These are phyloP conservation scores for Bjerkandera adusta DNA, from an alignment of 1,284 basidiomycete genomes.

Conservation along the genomic window DNA sequence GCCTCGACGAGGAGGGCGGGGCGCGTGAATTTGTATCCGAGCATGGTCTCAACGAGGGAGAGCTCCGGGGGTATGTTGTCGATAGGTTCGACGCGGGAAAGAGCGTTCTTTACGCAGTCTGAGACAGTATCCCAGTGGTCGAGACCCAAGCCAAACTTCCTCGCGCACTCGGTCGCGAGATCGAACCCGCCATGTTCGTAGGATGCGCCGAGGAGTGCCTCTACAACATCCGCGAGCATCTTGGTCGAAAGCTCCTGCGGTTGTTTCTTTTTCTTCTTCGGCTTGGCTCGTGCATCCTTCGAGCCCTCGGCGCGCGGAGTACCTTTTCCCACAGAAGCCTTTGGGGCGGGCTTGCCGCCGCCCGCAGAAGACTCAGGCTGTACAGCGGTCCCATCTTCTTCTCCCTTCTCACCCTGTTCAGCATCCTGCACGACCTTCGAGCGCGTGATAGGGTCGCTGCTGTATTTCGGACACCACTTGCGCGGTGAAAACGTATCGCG, in stretches of 20 bases:
- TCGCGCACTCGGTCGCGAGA: conserved; percentile 54
- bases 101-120: conserved; percentile 42
- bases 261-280: conserved; percentile 32
- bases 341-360: conserved; percentile 3
- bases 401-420: too few relatives aligned
- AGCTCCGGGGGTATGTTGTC: conserved; percentile 48
- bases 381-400: too few relatives aligned
- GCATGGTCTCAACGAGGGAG: conserved; percentile 58
- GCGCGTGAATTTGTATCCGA: conserved; percentile 68
- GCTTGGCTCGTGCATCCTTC: too few relatives aligned
- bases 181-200: conserved; percentile 68
- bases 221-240: conserved; percentile 73
- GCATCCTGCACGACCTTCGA: too few relatives aligned
- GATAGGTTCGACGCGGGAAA: conserved; percentile 42
- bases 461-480: conserved; percentile 63
- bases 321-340: background rate
- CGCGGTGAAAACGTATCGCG: conserved; percentile 56
- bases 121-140: conserved; percentile 49
- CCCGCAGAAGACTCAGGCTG: conserved; percentile 14
- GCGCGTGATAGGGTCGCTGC: conserved; percentile 21
- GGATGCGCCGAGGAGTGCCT: conserved; percentile 76
- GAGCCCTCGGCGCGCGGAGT: background rate
- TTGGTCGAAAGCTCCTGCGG: conserved; percentile 61
- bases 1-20: conserved; percentile 73
- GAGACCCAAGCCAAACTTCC: conserved; percentile 58